A percentile compares a stretch with the other conserved stretches of the same genome.
Evolutionary conservation across 768 basidiomycete genomes (phyloP).

Genomic region (Lepiota brunneoincarnata): DNA sequence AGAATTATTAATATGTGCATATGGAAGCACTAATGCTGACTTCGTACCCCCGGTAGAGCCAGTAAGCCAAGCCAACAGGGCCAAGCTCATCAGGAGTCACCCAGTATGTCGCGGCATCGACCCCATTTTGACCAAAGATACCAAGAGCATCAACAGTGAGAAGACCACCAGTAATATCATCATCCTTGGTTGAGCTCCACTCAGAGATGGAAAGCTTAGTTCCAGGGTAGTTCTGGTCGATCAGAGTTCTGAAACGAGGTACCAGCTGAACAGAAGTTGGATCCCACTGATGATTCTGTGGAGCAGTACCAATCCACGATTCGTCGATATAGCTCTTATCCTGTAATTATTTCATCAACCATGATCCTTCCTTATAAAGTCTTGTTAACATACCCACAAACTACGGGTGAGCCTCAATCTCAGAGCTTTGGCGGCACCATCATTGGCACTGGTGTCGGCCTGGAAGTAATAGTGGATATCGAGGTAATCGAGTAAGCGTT

Average conservation of each 20-base stretch:
- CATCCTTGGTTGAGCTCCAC: constrained; percentile 46
- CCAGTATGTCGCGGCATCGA: constrained; percentile 57
- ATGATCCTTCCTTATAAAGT: background rate
- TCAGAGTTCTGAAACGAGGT: constrained; percentile 49
- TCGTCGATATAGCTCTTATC: constrained; percentile 52
- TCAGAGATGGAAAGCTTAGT: constrained; percentile 54
- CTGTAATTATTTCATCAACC: constrained; percentile 17
- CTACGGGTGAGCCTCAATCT: constrained; percentile 48
- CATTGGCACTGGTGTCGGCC: constrained; percentile 50
- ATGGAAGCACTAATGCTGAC: background rate
- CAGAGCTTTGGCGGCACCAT: constrained; percentile 48
- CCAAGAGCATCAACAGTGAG: constrained; percentile 50
- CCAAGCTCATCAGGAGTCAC: constrained; percentile 42
- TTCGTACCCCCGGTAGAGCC: constrained; percentile 51
- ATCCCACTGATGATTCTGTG: constrained; percentile 48
- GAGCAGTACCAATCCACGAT: constrained; percentile 44
- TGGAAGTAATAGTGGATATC: constrained; percentile 58
- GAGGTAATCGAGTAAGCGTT: constrained; percentile 50
- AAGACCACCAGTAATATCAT: constrained; percentile 52
- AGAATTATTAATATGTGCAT: background rate
- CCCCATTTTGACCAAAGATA: constrained; percentile 46
- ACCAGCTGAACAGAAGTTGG: constrained; percentile 41
- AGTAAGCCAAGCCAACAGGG: constrained; percentile 52
- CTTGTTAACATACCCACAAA: constrained; percentile 37
- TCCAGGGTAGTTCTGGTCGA: constrained; percentile 48